Percentiles rank a stretch among this genome's conserved stretches.
These are phyloP conservation scores for Trebouxia sp. DNA, from an alignment of 139 green algal genomes.

Conservation along the genomic window DNA sequence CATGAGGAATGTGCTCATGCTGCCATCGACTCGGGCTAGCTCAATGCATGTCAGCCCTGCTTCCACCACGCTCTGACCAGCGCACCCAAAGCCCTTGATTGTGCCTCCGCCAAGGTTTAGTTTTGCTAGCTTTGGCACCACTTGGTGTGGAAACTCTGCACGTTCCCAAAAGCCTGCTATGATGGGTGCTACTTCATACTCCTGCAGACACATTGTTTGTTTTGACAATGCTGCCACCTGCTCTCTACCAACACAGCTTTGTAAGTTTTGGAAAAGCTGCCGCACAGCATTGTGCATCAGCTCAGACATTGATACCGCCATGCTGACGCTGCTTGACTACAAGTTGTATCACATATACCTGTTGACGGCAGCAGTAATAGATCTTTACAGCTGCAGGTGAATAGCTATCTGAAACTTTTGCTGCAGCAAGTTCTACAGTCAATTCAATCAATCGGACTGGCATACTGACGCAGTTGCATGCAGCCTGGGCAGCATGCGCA, in stretches of 20 bases:
- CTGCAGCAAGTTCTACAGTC: too few relatives aligned
- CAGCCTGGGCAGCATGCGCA: too few relatives aligned
- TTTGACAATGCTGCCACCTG: too few relatives aligned
- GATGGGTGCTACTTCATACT: conserved; percentile 85
- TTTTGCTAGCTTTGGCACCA: conserved; percentile 76
- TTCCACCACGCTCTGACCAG: conserved; percentile 58
- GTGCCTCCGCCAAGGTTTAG: conserved; percentile 78
- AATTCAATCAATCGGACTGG: too few relatives aligned
- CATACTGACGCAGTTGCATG: too few relatives aligned
- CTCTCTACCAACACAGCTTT: background rate
- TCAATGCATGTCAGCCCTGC: conserved; percentile 76
- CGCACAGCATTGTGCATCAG: background rate
- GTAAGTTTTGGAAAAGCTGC: background rate
- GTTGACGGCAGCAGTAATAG: too few relatives aligned
- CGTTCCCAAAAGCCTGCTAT: conserved; percentile 89
- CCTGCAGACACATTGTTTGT: conserved; percentile 61
- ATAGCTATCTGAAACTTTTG: too few relatives aligned
- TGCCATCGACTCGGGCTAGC: conserved; percentile 87
- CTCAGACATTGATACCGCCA: too few relatives aligned
- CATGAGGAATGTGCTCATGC: conserved; percentile 88
- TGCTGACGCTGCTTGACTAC: too few relatives aligned
- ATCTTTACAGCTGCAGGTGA: too few relatives aligned
- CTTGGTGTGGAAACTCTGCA: conserved; percentile 83
- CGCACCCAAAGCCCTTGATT: conserved; percentile 81
- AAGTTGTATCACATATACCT: too few relatives aligned